A percentile compares a stretch with the other conserved stretches of the same genome.
Conservation (phyloP, 352 stramenopile species). For the Globisporangium carolinianum region DNA sequence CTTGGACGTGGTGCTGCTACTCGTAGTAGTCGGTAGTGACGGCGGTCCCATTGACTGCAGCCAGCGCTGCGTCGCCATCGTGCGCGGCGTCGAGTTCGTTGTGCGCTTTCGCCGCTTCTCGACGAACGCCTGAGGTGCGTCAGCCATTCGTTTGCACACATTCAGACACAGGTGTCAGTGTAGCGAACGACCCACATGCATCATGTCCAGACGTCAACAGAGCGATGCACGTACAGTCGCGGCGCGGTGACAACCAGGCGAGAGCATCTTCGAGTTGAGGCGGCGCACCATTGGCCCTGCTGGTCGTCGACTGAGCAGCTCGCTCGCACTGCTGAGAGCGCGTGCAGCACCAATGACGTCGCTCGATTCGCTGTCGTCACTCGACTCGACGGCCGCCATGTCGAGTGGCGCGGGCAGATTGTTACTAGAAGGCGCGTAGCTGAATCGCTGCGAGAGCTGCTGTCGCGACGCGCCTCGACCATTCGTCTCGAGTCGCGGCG, state of each 20-base stretch:
- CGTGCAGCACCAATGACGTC: neutral
- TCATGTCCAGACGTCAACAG: too few relatives aligned
- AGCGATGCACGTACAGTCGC: constrained; percentile 24
- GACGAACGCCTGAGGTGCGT: constrained; percentile 36
- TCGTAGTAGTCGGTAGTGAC: neutral
- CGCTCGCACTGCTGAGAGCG: neutral
- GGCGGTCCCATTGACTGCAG: constrained; percentile 37
- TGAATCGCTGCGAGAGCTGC: neutral
- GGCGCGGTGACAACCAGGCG: constrained; percentile 36
- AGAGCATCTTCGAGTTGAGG: constrained; percentile 27
- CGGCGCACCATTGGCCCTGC: constrained; percentile 1
- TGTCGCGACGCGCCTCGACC: neutral
- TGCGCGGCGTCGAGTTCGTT: constrained; percentile 44
- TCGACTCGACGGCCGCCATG: constrained; percentile 19
- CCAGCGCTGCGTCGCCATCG: constrained; percentile 58
- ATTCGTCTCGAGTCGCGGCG: constrained; percentile 5
- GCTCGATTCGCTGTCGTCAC: neutral
- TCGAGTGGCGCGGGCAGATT: constrained; percentile 12
- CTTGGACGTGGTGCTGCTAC: neutral
- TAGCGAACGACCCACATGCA: too few relatives aligned
- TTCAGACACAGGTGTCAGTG: too few relatives aligned
- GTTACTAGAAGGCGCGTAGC: neutral
- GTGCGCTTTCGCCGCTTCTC: constrained; percentile 51
- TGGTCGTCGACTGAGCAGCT: neutral
- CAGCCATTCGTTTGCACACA: neutral